Base-by-base conservation (phyloP, 2,329 filamentous ascomycete species). In the Alternaria arborescens region DNA sequence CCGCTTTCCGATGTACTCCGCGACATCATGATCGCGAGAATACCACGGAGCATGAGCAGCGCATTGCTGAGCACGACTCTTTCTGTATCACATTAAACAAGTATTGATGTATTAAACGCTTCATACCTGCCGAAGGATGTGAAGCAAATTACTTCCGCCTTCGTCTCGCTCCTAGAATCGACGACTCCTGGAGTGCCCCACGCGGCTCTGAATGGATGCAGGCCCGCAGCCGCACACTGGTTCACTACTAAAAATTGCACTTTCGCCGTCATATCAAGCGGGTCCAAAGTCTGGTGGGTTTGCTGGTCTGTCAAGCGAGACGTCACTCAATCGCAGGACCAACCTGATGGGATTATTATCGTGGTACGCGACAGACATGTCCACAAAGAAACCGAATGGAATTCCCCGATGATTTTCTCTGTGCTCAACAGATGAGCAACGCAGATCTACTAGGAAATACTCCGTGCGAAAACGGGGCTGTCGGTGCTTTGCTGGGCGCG, bases 1-100 rank as follows among this genome's bases (percentile, higher is more conserved):
- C 68, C 58, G 12, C 42, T 54, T 67, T 40, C 52, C 40, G 60
- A n/a, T n/a, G 16, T 22, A 20, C 50, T 61, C 68, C 71, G 66
- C 28, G 51, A 47, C 30, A 38, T 51, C 36, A 52, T 57, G 40
- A 64, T 64, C 59, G 55, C 56, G 55, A 69, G 55, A 64, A 64
- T 58, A 60, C 50, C 60, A 54, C 61, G 47, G 61, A 58, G 64
- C 36, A 46, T 57, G 64, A 22, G 34, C 56, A 55, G 26, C 42
- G 62, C 38, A 50, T 52, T 14, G 34, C 48, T 52, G 51, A 52
- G 55, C 62, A 55, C 61, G 47, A 66, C 60, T 58, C 52, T 55
- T 20, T 38, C 60, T 65, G 61, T 64, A 61, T 70, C 68, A 65
- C 26, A 41, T 52, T 26, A 22, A 41, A 22, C 32, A 41, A 24